A percentile compares a stretch with the other conserved stretches of the same genome.
Evolutionary conservation across 192 early-diverging fungal genomes (phyloP).

Genomic region (Podila minutissima): DNA sequence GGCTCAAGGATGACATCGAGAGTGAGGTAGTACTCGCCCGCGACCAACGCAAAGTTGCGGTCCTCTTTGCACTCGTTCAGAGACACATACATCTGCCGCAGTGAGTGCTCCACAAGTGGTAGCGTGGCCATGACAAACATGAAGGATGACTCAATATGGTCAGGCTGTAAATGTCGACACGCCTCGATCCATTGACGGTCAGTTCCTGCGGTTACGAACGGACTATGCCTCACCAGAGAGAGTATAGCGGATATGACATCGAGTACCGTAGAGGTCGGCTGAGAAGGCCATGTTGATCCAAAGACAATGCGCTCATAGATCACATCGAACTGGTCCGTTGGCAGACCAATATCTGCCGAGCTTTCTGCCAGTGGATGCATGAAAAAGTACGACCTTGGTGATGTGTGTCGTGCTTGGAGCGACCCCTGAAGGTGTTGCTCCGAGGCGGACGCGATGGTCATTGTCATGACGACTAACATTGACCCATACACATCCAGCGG

Average conservation of each 20-base stretch:
- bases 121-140: constrained; percentile 34
- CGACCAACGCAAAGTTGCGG: constrained; percentile 25
- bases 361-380: background rate
- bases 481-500: constrained; percentile 43
- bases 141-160: background rate
- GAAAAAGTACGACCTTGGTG: constrained; percentile 13
- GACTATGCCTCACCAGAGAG: constrained; percentile 1
- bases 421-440: background rate
- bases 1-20: constrained; percentile 32
- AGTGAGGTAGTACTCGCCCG: constrained; percentile 44
- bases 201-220: constrained; percentile 28
- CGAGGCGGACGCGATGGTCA: constrained; percentile 13
- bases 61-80: constrained; percentile 39
- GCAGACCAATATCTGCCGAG: too few relatives aligned
- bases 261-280: background rate
- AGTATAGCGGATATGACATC: background rate
- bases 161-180: background rate
- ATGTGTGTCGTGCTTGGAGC: constrained; percentile 5
- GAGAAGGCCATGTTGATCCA: background rate
- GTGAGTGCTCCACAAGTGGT: constrained; percentile 30
- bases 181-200: constrained; percentile 14
- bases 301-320: constrained; percentile 10
- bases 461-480: constrained; percentile 30
- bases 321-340: constrained; percentile 7
- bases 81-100: constrained; percentile 21